Evolutionary conservation across 805 yeast species (phyloP).

Genomic region (Maudiozyma bulderi): DNA sequence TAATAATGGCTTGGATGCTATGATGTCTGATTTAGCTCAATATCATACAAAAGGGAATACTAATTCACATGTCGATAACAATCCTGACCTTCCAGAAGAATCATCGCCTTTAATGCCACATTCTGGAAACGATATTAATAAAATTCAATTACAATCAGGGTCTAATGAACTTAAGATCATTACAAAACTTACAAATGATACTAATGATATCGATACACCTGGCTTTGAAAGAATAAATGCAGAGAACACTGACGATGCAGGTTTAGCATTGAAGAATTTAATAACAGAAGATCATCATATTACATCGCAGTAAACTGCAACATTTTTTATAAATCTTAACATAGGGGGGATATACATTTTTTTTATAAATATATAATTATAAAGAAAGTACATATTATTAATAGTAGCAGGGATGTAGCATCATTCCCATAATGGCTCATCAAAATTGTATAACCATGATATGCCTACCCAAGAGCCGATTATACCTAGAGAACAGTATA

Average conservation of each 20-base stretch:
- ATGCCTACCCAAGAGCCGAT: constrained; percentile 81
- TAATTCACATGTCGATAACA: background rate
- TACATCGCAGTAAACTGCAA: background rate
- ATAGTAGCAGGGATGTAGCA: background rate
- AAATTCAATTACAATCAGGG: background rate
- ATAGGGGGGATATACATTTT: too few species aligned
- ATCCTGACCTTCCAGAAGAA: background rate
- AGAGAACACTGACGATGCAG: constrained; percentile 21
- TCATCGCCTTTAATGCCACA: background rate
- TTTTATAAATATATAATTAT: too few species aligned
- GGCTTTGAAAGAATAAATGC: background rate
- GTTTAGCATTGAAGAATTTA: constrained; percentile 23
- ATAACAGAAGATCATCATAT: constrained; percentile 9
- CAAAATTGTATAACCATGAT: constrained; percentile 80
- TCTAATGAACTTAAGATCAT: background rate
- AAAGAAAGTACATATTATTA: too few species aligned
- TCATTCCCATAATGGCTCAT: constrained; percentile 54
- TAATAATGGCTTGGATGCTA: background rate
- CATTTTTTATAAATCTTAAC: background rate
- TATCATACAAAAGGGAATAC: background rate
- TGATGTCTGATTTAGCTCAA: background rate
- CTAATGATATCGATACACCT: background rate
- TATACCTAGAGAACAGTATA: constrained; percentile 80
- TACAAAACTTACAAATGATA: background rate
- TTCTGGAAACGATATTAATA: background rate